phyloP scores from a whole-genome alignment of 306 rosid species.

The Acmispon strigosus region DNA sequence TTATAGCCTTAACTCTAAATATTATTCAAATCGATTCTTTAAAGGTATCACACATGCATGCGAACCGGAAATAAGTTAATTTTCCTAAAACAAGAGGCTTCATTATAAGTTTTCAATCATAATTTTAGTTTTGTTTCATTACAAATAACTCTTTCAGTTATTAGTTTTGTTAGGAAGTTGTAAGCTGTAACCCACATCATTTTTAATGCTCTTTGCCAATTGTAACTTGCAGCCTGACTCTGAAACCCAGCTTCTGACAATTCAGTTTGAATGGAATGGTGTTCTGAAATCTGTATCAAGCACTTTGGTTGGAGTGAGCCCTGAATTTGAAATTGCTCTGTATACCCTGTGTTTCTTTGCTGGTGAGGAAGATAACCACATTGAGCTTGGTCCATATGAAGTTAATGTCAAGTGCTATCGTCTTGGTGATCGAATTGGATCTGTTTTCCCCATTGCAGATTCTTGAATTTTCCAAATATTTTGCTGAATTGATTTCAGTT shows the following conservation, averaged over 20 bases:
- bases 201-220: conserved; percentile 5
- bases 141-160: neutral
- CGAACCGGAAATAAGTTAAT: too few species aligned
- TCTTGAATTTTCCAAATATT: conserved; percentile 27
- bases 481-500: neutral
- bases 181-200: conserved; percentile 7
- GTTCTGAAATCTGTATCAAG: conserved; percentile 87
- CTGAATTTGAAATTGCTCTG: conserved; percentile 91
- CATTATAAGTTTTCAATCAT: neutral
- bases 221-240: conserved; percentile 77
- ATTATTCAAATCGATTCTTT: too few species aligned
- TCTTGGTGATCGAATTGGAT: conserved; percentile 60
- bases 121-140: conserved; percentile 4
- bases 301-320: conserved; percentile 94
- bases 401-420: conserved; percentile 84
- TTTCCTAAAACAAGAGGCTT: neutral
- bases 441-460: conserved; percentile 75
- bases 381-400: conserved; percentile 80
- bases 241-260: conserved; percentile 78
- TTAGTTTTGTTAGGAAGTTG: conserved; percentile 1
- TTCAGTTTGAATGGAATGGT: conserved; percentile 96
- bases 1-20: too few species aligned
- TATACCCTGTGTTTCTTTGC: conserved; percentile 74
- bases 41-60: too few species aligned
- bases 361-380: conserved; percentile 72